Base-by-base conservation (phyloP, 2,329 filamentous ascomycete genomes). In the Trichoderma aggressivum region DNA sequence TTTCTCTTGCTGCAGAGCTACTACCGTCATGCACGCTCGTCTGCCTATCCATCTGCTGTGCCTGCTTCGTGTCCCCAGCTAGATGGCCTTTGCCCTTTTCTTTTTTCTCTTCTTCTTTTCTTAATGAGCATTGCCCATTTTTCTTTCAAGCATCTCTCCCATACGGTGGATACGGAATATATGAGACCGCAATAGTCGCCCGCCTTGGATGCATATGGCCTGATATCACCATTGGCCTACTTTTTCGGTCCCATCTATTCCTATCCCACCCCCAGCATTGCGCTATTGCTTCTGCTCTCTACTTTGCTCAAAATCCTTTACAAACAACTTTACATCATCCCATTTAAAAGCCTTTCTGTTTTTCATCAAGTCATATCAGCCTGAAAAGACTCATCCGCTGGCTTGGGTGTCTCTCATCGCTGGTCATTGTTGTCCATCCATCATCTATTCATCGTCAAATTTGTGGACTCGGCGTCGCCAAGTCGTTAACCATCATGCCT, bases 401-500 rank as follows among this genome's bases (percentile, higher is more conserved):
- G 56, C 56, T 56, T 36, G 56, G 21, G 34, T 43, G 18, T 53
- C 36, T 53, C 36, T 61, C 65, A 43, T 32, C 39, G 32, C 65
- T 69, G 30, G 65, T 34, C 28, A 24, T 32, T 61, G 56, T 21
- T 36, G 39, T 56, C 61, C 34, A 64, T 58, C 72, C 74, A 70
- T 74, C 60, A 71, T 73, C 72, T 70, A 67, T 74, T 70, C 67
- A 75, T 71, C 72, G 73, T 74, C 73, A 75, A n/a, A 73, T 74
- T 74, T 71, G 73, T 72, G 72, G 72, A 69, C 75, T 75, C 74
- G 75, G 76, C 78, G 77, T 68, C 50, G 47, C 71, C 60, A 65
- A 59, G 59, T 71, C 67, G 82, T 89, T 89, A 87, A 89, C 87
- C 86, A 82, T 82, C 81, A 91, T 91, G 89, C 89, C 89, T 84